Evolutionary conservation across 345 rosid species (phyloP), one percentile per base, ranked within the genome.

Genomic region (Hibiscus syriacus): DNA sequence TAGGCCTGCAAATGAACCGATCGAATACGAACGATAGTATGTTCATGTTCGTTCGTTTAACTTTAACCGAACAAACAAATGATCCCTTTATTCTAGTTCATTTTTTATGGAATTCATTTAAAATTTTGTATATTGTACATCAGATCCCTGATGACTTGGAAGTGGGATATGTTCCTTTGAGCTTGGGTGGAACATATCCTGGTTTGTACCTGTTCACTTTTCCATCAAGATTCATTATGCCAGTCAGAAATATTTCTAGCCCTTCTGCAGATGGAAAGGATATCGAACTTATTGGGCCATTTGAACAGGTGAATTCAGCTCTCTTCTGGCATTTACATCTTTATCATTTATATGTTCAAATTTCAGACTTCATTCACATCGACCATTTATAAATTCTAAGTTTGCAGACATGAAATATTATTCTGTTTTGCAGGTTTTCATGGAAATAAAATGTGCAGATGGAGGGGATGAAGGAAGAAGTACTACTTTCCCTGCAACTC

Each of bases 381-480:
- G n/a, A n/a, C n/a, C 16, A 58, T 53, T 68, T 59, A 32, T 66
- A n/a, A 19, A 29, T 14, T 76, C 41, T 63, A n/a, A 20, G 32
- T 20, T 77, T n/a, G 46, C 29, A 68, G 36, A 64, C 55, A 16
- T 11, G 64, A 67, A n/a, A n/a, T n/a, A n/a, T n/a, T n/a, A 57
- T 64, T 19, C 69, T 79, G 7, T 55, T 14, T 57, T 72, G 2
- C 76, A 94, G 99, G 97, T 94, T 46, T 94, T 84, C 68, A 89
- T 91, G 99, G 99, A 94, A 83, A 94, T 94, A 74, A 85, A 84
- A 50, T 94, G n/a, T n/a, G 97, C 99, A 23, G 99, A 94, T 80
- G 97, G 97, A 66, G 97, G 96, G 74, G 80, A 89, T 78, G 96
- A 95, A 27, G 97, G 96, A 72, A 86, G 97, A 85, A n/a, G 78